Evolutionary conservation across 1,284 basidiomycete genomes (phyloP), one percentile per base, ranked within the genome.

Genomic region (Tremellales sp.): DNA sequence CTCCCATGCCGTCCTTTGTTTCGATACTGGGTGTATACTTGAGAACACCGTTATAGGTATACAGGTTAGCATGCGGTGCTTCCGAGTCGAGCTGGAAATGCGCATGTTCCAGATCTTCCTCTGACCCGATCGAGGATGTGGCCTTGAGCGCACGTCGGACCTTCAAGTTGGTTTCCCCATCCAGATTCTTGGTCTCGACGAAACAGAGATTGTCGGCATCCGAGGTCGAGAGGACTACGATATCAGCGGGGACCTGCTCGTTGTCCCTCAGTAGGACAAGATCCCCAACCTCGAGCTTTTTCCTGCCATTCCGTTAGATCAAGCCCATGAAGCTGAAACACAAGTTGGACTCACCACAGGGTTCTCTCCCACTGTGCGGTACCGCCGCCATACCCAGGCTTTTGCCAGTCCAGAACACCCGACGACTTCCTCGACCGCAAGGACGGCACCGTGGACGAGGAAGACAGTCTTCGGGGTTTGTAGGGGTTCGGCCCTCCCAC

Each of bases 221-320:
- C 2, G 87, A 90, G 2, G 72, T 71, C 7, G 71, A 85, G 14
- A 97, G 79, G 0, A 97, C 86, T 48, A 94, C 79, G 49, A 97
- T 84, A 65, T 98, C 93, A 6, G 94, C 94, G 0, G 94, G 93
- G 6, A 97, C 85, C 72, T 95, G 91, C 51, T 97, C 94, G 68
- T 97, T 87, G 63, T 97, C 90, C 45, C 85, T 78, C 22, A 97
- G 76, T 2, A 97, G 74, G 21, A 98, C 87, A 21, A 97, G 74
- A 66, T 97, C 94, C n/a, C 94, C 94, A 5, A 97, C 93, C 70
- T 95, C 91, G 40, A 98, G 78, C 76, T 97, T 97, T 77, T 97
- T 97, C 94, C 63, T 65, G 36, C 12, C 28, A 16, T 21, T n/a
- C n/a, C n/a, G n/a, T n/a, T n/a, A 24, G 24, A 25, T 9, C 21